A percentile compares a stretch with the other conserved stretches of the same genome.
phyloP scores from a whole-genome alignment of 441 rosid genomes.

The Dalechampia spathulata region DNA sequence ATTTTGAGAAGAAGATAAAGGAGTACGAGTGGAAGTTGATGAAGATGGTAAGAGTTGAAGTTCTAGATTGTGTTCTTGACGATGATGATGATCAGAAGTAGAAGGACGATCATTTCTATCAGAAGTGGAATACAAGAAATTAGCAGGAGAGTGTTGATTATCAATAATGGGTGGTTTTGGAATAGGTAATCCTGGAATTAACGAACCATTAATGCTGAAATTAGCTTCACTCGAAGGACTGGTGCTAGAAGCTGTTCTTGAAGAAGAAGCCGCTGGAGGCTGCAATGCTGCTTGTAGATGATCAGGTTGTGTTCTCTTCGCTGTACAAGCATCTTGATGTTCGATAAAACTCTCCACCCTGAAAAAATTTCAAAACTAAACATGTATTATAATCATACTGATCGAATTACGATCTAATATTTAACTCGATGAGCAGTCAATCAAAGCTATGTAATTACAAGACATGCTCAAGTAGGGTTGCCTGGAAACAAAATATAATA shows the following conservation, averaged over 20 bases:
- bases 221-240: conserved; percentile 78
- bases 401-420: too few relatives aligned
- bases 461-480: not conserved
- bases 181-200: conserved; percentile 30
- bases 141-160: conserved; percentile 3
- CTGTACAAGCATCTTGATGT: conserved; percentile 80
- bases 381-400: too few relatives aligned
- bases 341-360: conserved; percentile 99
- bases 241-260: conserved; percentile 80
- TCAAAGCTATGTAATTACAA: not conserved
- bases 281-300: conserved; percentile 23
- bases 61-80: conserved; percentile 53
- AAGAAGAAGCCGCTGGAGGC: conserved; percentile 44
- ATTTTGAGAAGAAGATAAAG: conserved; percentile 3
- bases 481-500: not conserved
- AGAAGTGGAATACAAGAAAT: conserved; percentile 21
- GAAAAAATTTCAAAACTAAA: too few relatives aligned
- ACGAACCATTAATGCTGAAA: conserved; percentile 34
- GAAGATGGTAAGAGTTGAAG: conserved; percentile 66
- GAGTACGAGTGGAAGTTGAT: conserved; percentile 9
- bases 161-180: conserved; percentile 19
- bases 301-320: conserved; percentile 46
- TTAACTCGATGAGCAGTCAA: too few relatives aligned
- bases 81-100: conserved; percentile 12
- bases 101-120: conserved; percentile 15